Evolutionary conservation across 176 grass and related monocot species (phyloP).

Genomic region (Zizania latifolia): DNA sequence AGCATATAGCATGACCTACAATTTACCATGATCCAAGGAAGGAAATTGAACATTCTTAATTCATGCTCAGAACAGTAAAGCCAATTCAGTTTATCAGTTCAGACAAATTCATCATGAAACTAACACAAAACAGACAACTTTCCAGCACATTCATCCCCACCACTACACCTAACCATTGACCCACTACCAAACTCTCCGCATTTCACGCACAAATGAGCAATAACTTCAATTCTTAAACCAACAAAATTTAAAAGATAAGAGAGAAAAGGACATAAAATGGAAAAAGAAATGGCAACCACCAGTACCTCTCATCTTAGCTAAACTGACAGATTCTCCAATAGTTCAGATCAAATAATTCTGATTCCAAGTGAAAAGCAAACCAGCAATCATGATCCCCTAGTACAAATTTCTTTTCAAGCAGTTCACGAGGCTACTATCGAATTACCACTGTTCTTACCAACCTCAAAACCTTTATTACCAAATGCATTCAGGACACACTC

Average conservation of each 20-base stretch:
- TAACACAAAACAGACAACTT: constrained; percentile 28
- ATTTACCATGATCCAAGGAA: not conserved
- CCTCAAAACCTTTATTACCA: not conserved
- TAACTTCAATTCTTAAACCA: constrained; percentile 30
- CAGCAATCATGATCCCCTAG: not conserved
- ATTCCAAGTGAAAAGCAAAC: constrained; percentile 9
- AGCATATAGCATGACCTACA: constrained; percentile 17
- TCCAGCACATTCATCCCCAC: constrained; percentile 38
- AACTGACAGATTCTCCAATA: constrained; percentile 25
- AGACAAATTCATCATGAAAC: constrained; percentile 19
- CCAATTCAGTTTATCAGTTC: not conserved
- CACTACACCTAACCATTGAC: constrained; percentile 34
- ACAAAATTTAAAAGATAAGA: not conserved
- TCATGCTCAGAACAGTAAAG: not conserved
- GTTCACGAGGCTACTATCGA: not conserved
- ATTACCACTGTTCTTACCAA: not conserved
- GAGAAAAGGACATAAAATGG: constrained; percentile 6
- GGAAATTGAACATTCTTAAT: not conserved
- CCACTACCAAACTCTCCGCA: constrained; percentile 35
- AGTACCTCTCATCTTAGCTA: constrained; percentile 27
- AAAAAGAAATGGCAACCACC: constrained; percentile 44
- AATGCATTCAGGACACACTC: not conserved
- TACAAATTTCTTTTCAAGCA: not conserved
- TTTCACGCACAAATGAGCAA: constrained; percentile 24
- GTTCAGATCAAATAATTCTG: constrained; percentile 25